Base-by-base conservation (phyloP, 1,139 yeast species). In the Sugiyamaella sp. region DNA sequence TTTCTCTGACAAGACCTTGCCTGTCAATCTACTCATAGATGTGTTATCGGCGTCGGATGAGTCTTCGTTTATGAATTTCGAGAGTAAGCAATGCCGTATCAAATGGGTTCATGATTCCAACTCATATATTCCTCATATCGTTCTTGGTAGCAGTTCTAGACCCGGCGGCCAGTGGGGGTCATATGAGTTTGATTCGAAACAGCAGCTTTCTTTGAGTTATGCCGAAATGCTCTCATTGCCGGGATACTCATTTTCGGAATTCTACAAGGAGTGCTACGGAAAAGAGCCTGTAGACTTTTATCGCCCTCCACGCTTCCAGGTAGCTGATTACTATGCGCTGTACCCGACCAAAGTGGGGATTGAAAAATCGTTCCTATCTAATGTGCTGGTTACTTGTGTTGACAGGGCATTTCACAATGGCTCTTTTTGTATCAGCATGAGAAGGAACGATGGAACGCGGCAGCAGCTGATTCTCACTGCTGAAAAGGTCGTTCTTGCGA, bases 81-180 rank as follows among this genome's bases (percentile, higher is more conserved):
- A 50, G 14, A 39, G 55, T 29, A 60, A 63, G 53, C 60, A 66
- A 51, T 49, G 66, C 9, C 59, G 71, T 16, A 59, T 69, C 17
- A 32, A 48, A 27, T 70, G 71, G 70, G 57, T 40, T 4, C 33
- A 55, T 3, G 50, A 56, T 3, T 52, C 57, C 4, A 45, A 24
- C 1, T 32, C 4, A 21, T n/a, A 24, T 12, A 38, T 57, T 10
- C 39, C 50, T 1, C 71, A 69, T 52, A 29, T 61, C n/a, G 66
- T 70, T 4, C 50, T 68, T 10, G 68, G 71, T 14, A 60, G 63
- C 5, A 56, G 64, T n/a, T 53, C 59, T 10, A 39, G 37, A 1
- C 61, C 71, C 0, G 74, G 74, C 10, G 74, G 74, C 1, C 74
- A 71, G 51, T 71, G 74, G 74, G 62, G 68, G 3, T 56, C 62